Base-by-base conservation (phyloP, 139 green algal species). In the Monoraphidium neglectum region DNA sequence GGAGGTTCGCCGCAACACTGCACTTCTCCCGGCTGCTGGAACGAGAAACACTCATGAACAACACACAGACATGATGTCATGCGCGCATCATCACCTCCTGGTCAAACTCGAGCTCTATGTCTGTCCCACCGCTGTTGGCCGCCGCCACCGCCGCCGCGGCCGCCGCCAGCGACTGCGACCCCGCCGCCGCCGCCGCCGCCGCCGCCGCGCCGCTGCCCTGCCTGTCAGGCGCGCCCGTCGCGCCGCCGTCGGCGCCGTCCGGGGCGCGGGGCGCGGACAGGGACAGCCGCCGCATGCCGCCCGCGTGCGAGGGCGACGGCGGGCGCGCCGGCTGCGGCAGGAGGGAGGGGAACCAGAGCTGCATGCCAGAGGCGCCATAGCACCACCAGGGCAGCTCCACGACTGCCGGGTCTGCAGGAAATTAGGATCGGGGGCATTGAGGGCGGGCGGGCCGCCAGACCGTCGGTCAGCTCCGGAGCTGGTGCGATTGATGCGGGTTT, bases 81-180 rank as follows among this genome's bases (percentile, higher is more conserved):
- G n/a, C n/a, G n/a, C n/a, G n/a, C n/a, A n/a, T n/a, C n/a, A n/a
- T n/a, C n/a, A n/a, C n/a, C 79, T 94, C 92, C n/a, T 86, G 72
- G 83, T 99, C 95, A 77, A 99, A 99, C 72, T 98, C 95, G 24
- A 99, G 91, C 91, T 99, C 95, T 0, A 94, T 91, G 82, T 99
- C 95, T 0, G 79, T 76, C 57, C 54, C 49, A 8, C 6, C 60
- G 23, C 10, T 24, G 28, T 53, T 54, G 32, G 53, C 53, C 28
- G 70, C 70, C 46, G 28, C 18, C 3, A 28, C 23, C 38, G 57
- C 65, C 53, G 49, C 38, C 47, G 53, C 38, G 16, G 37, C 57
- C 5, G 61, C 33, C 1, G 61, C 28, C 3, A n/a, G 23, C 1
- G 5, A 32, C 61, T 16, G 54, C 54, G 54, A 6, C 54, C 12